phyloP scores from a whole-genome alignment of 2,329 filamentous ascomycete species.

The Raffaelea arxii region DNA sequence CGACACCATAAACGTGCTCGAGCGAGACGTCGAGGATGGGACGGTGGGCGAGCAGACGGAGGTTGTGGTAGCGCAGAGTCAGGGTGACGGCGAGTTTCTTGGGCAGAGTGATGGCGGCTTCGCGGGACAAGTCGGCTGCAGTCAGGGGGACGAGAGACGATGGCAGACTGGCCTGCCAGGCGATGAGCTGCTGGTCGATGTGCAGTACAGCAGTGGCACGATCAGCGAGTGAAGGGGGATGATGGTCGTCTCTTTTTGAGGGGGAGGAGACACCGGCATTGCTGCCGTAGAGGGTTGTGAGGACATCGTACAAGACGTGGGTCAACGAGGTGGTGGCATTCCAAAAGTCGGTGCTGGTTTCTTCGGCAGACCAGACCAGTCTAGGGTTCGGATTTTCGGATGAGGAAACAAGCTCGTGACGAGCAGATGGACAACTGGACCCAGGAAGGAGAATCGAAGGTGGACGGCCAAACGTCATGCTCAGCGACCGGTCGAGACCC shows the following conservation, averaged over 20 bases:
- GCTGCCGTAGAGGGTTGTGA: conserved; percentile 23
- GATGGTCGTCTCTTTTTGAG: conserved; percentile 16
- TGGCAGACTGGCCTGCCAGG: conserved; percentile 27
- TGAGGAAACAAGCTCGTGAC: background rate
- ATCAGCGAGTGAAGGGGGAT: conserved; percentile 16
- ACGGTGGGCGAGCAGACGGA: background rate
- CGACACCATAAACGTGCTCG: background rate
- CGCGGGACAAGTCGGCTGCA: background rate
- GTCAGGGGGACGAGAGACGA: conserved; percentile 12
- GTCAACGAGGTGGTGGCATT: conserved; percentile 23
- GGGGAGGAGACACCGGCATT: conserved; percentile 28
- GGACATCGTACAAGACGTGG: conserved; percentile 21
- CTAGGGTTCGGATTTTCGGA: background rate
- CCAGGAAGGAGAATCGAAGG: conserved; percentile 33
- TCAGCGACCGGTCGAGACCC: conserved; percentile 34
- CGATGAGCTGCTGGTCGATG: conserved; percentile 26
- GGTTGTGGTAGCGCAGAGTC: background rate
- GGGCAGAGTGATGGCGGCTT: conserved; percentile 5
- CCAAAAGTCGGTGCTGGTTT: conserved; percentile 16
- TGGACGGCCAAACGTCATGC: conserved; percentile 42
- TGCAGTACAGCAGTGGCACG: conserved; percentile 19
- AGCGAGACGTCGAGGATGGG: background rate
- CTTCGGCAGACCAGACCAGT: background rate
- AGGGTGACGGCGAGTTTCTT: background rate
- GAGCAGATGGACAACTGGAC: conserved; percentile 28